A percentile compares a stretch with the other conserved stretches of the same genome.
These are phyloP conservation scores for Saxophila tyrrhenica DNA, from an alignment of 495 filamentous ascomycete genomes.

Conservation along the genomic window DNA sequence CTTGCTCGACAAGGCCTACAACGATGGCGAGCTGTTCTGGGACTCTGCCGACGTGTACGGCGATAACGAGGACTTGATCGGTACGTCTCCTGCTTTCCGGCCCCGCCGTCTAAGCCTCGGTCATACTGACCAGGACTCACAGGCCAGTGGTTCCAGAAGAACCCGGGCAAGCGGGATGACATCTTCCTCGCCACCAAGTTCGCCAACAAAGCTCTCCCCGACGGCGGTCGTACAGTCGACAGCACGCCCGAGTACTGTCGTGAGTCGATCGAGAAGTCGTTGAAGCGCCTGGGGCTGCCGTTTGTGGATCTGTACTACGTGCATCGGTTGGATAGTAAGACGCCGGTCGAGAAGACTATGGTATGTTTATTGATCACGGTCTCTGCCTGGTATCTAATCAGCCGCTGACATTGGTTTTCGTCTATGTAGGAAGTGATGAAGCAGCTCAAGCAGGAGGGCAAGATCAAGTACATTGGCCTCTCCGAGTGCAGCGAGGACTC, in stretches of 20 bases:
- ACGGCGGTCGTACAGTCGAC: conserved; percentile 13
- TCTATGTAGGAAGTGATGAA: conserved; percentile 35
- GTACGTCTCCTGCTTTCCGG: neutral
- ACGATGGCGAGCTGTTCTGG: conserved; percentile 20
- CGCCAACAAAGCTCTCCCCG: conserved; percentile 11
- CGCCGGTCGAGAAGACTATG: conserved; percentile 56
- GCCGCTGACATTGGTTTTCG: neutral
- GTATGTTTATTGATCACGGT: neutral
- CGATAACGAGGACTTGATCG: conserved; percentile 22
- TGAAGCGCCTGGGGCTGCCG: conserved; percentile 20
- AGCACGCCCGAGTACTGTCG: conserved; percentile 22
- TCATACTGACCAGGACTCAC: neutral
- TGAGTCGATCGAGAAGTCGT: conserved; percentile 14
- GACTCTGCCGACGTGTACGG: conserved; percentile 23
- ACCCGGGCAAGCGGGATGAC: conserved; percentile 24
- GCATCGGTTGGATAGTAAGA: conserved; percentile 42
- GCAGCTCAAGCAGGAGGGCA: conserved; percentile 36
- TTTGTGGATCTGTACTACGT: conserved; percentile 42
- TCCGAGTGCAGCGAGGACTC: conserved; percentile 45
- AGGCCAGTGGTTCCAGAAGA: conserved; percentile 23
- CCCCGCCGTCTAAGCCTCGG: neutral
- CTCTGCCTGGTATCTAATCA: too few relatives aligned
- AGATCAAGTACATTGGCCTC: conserved; percentile 49
- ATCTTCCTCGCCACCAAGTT: conserved; percentile 28
- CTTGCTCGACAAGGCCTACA: conserved; percentile 22